A percentile compares a stretch with the other conserved stretches of the same genome.
Evolutionary conservation across 192 early-diverging fungal genomes (phyloP).

Genomic region (Backusella macrospora): DNA sequence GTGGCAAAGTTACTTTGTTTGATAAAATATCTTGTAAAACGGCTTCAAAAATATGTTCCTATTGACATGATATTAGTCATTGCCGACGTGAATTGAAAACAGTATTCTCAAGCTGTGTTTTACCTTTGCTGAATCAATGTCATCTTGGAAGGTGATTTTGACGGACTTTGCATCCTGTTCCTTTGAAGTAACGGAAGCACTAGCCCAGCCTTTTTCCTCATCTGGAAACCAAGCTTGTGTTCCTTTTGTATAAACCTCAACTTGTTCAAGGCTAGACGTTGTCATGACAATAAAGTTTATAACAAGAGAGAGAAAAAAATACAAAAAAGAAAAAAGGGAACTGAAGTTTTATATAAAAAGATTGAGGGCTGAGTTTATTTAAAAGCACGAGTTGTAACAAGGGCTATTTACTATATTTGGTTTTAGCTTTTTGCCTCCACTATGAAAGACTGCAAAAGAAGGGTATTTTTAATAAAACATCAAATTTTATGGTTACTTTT

Average conservation of each 20-base stretch:
- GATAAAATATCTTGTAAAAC: constrained; percentile 73
- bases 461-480: neutral
- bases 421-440: constrained; percentile 18
- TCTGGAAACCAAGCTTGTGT: constrained; percentile 89
- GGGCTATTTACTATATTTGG: neutral
- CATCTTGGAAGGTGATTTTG: constrained; percentile 64
- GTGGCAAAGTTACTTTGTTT: constrained; percentile 76
- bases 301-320: neutral
- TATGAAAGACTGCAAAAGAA: constrained; percentile 16
- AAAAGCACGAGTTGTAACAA: constrained; percentile 13
- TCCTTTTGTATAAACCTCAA: constrained; percentile 74
- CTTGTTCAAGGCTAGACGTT: constrained; percentile 11
- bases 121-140: constrained; percentile 37
- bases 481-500: neutral
- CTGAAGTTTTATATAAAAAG: neutral
- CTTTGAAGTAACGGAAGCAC: constrained; percentile 65
- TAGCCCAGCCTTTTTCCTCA: constrained; percentile 82
- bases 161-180: constrained; percentile 58
- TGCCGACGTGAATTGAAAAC: neutral
- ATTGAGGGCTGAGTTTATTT: constrained; percentile 15
- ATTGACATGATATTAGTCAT: constrained; percentile 9
- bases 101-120: neutral
- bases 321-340: constrained; percentile 5
- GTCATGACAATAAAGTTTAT: constrained; percentile 15
- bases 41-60: constrained; percentile 75